A percentile compares a stretch with the other conserved stretches of the same genome.
These are phyloP conservation scores for Pseudozyma tsukubaensis DNA, from an alignment of 1,284 basidiomycete genomes.

Conservation along the genomic window DNA sequence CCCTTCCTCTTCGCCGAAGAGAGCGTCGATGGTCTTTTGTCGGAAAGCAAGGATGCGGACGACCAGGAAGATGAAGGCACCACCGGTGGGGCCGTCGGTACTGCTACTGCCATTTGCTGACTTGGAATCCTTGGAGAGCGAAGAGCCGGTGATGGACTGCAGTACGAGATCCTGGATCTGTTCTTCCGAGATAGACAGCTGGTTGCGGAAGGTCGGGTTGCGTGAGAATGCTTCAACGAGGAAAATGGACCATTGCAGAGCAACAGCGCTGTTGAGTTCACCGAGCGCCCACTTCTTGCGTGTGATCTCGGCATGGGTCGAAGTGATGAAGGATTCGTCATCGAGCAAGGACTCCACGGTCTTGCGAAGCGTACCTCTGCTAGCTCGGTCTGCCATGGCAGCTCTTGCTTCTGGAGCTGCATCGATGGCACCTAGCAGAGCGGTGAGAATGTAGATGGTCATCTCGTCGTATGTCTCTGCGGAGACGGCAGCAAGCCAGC, in stretches of 20 bases:
- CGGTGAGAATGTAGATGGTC: constrained; percentile 78
- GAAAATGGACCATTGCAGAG: constrained; percentile 86
- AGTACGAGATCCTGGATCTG: constrained; percentile 54
- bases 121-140: constrained; percentile 72
- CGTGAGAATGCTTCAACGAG: constrained; percentile 57
- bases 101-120: constrained; percentile 74
- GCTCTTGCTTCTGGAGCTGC: constrained; percentile 71
- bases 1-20: constrained; percentile 74
- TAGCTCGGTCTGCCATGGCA: constrained; percentile 50
- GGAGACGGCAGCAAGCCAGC: constrained; percentile 49
- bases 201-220: constrained; percentile 51
- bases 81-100: constrained; percentile 80
- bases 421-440: constrained; percentile 78
- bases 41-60: constrained; percentile 68
- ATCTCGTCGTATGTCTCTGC: constrained; percentile 68
- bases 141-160: constrained; percentile 48
- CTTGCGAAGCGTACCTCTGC: constrained; percentile 36
- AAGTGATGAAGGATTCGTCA: constrained; percentile 64
- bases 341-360: constrained; percentile 49
- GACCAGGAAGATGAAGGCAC: constrained; percentile 81
- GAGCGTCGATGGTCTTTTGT: constrained; percentile 60
- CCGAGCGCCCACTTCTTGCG: constrained; percentile 76
- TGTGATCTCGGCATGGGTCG: constrained; percentile 61
- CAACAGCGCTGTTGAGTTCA: constrained; percentile 79
- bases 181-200: constrained; percentile 57